These are phyloP conservation scores for Rhodamnia argentea DNA, from an alignment of 345 rosid species.

Conservation along the genomic window DNA sequence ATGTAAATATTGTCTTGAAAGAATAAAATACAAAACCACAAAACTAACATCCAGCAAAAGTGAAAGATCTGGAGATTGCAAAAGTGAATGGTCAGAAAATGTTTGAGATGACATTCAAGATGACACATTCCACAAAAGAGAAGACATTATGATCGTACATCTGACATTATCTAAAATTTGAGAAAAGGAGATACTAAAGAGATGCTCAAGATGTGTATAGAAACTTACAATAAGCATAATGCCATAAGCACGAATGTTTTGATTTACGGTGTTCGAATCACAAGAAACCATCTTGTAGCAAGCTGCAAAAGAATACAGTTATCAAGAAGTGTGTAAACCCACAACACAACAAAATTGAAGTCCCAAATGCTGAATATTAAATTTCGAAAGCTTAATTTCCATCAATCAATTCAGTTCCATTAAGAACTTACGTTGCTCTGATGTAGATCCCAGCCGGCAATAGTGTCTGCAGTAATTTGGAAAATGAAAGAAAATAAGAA, in stretches of 20 bases:
- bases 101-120: background rate
- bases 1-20: background rate
- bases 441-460: constrained; percentile 76
- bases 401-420: background rate
- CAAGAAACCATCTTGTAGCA: constrained; percentile 80
- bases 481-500: background rate
- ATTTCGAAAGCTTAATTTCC: background rate
- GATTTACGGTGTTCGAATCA: constrained; percentile 48
- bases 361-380: background rate
- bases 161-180: background rate
- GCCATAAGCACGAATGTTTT: constrained; percentile 78
- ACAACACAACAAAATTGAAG: background rate
- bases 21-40: background rate
- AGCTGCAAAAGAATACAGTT: constrained; percentile 33
- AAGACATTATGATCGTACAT: background rate
- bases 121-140: background rate
- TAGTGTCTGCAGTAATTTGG: constrained; percentile 42
- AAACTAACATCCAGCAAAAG: background rate
- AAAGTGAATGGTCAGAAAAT: background rate
- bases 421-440: constrained; percentile 48
- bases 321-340: background rate
- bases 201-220: background rate
- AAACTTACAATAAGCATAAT: constrained; percentile 74
- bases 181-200: background rate
- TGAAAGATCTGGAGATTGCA: background rate